Evolutionary conservation across 768 basidiomycete species (phyloP).

Genomic region (Crucibulum laeve): DNA sequence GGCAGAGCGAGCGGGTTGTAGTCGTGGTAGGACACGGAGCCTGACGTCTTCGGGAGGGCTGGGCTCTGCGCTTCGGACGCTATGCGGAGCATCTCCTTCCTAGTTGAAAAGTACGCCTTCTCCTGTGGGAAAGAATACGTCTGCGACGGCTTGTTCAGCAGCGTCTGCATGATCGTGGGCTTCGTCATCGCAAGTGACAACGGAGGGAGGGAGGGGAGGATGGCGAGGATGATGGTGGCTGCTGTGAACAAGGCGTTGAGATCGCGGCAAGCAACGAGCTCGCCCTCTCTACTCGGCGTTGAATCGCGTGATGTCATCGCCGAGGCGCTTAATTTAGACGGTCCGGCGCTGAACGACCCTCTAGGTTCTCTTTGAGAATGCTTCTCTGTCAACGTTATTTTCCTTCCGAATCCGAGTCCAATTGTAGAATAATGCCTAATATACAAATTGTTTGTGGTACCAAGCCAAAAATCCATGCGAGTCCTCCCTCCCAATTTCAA

Average conservation of each 20-base stretch:
- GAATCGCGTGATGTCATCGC: too few relatives aligned
- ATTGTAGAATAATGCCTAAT: neutral
- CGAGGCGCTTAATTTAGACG: too few relatives aligned
- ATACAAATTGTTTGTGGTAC: neutral
- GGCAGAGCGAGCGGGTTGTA: constrained; percentile 2
- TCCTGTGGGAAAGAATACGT: constrained; percentile 43
- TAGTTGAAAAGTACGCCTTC: constrained; percentile 49
- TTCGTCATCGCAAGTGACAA: constrained; percentile 21
- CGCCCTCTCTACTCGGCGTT: too few relatives aligned
- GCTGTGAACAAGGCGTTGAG: too few relatives aligned
- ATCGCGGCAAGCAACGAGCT: too few relatives aligned
- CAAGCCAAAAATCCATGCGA: neutral
- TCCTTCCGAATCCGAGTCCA: neutral
- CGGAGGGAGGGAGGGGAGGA: too few relatives aligned
- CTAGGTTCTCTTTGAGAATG: too few relatives aligned
- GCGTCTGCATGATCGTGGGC: constrained; percentile 41
- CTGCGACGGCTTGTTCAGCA: constrained; percentile 64
- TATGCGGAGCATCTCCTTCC: constrained; percentile 46
- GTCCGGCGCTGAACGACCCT: too few relatives aligned
- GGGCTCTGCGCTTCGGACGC: constrained; percentile 28
- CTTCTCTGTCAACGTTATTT: too few relatives aligned
- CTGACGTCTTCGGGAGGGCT: constrained; percentile 7
- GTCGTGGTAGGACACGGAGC: constrained; percentile 13
- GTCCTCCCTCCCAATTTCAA: neutral
- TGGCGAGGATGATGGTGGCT: too few relatives aligned